phyloP scores from a whole-genome alignment of 2,329 filamentous ascomycete species.

The Pseudogymnoascus sp. region DNA sequence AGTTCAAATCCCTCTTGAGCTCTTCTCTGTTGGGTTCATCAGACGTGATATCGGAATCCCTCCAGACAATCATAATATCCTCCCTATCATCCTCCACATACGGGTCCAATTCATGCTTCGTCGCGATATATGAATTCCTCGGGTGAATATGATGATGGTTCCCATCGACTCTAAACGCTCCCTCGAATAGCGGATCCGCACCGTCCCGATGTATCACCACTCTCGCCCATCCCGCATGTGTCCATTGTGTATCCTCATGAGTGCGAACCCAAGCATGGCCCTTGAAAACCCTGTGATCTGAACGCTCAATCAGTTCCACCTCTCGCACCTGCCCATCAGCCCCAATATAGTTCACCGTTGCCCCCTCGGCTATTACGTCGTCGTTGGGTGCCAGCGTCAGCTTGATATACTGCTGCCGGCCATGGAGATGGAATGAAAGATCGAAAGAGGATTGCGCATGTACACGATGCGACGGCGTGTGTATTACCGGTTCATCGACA shows the following conservation, averaged over 20 bases:
- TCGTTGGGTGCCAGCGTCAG: conserved; percentile 82
- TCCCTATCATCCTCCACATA: conserved; percentile 40
- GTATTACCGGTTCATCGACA: conserved; percentile 66
- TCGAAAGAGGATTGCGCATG: conserved; percentile 79
- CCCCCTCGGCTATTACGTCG: conserved; percentile 72
- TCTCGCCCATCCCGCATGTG: conserved; percentile 76
- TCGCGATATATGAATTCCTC: conserved; percentile 62
- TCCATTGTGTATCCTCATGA: conserved; percentile 56
- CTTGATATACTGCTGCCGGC: conserved; percentile 60
- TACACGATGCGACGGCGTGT: conserved; percentile 69
- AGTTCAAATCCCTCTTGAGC: conserved; percentile 23
- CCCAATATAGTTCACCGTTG: conserved; percentile 63
- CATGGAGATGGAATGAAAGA: conserved; percentile 67
- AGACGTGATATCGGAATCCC: conserved; percentile 76
- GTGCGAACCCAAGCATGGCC: conserved; percentile 65
- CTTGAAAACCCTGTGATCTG: conserved; percentile 74
- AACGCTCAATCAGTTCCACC: conserved; percentile 61
- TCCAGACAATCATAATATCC: conserved; percentile 83
- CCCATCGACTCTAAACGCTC: conserved; percentile 71
- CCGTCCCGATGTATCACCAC: conserved; percentile 74
- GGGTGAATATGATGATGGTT: conserved; percentile 84
- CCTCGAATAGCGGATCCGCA: conserved; percentile 72
- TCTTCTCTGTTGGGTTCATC: conserved; percentile 37
- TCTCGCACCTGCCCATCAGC: conserved; percentile 59
- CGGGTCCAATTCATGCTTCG: conserved; percentile 64